A percentile compares a stretch with the other conserved stretches of the same genome.
Evolutionary conservation across 306 rosid species (phyloP).

Genomic region (Prunus mongolica): DNA sequence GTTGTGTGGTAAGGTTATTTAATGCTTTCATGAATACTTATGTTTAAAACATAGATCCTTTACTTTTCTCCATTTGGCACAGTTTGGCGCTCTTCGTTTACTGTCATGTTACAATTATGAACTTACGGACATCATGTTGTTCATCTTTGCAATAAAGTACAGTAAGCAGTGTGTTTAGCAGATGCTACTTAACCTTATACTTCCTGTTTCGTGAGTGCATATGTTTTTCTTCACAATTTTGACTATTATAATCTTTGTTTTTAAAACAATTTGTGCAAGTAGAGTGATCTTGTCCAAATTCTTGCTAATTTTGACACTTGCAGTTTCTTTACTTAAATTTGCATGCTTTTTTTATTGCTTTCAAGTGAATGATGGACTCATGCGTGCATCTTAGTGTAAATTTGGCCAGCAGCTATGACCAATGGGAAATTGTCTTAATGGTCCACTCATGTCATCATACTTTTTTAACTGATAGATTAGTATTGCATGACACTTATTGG

Average conservation of each 20-base stretch:
- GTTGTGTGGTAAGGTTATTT: slow-evolving; percentile 73
- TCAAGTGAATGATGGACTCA: background rate
- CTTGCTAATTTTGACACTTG: background rate
- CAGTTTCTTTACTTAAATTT: background rate
- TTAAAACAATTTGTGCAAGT: background rate
- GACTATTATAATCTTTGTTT: background rate
- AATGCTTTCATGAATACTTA: background rate
- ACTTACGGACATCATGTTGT: background rate
- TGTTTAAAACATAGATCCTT: background rate
- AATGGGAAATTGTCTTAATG: background rate
- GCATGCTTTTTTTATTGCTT: background rate
- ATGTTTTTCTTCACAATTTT: background rate
- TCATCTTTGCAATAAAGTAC: background rate
- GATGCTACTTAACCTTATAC: background rate
- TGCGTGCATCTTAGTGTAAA: background rate
- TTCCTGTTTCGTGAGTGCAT: background rate
- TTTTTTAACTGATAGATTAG: background rate
- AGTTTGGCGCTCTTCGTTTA: background rate
- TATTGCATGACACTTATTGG: slow-evolving; percentile 8
- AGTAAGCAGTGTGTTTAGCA: background rate
- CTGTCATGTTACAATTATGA: background rate
- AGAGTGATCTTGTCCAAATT: background rate
- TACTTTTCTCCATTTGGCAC: background rate
- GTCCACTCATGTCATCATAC: background rate
- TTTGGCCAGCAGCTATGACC: background rate